Evolutionary conservation across 345 rosid species (phyloP), one percentile per base, ranked within the genome.

Genomic region (Arabidopsis arenosa): DNA sequence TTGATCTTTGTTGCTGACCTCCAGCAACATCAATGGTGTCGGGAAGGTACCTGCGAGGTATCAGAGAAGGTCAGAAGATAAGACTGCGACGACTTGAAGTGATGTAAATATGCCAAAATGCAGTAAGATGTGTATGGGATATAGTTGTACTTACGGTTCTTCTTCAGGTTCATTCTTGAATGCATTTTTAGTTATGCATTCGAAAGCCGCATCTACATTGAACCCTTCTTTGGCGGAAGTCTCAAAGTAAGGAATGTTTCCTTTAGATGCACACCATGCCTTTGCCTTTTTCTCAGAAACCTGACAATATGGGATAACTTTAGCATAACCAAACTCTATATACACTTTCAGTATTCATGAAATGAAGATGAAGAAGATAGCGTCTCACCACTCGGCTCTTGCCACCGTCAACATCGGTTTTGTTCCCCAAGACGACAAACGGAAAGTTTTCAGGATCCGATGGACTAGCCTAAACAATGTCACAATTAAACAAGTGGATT

Each of bases 231-330:
- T 91, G 0, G 98, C 97, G 1, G 97, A 91, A 26, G 98, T 93
- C 81, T 93, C 97, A 59, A 91, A 93, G 76, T 93, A 91, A 48
- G 97, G 95, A 57, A 93, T 91, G 82, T 87, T 91, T 60, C 96
- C 96, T 81, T 87, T 93, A 7, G 97, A 88, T 13, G 97, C 93
- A 84, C 96, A 91, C 96, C 98, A 91, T 36, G 97, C 96, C 83
- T 89, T 91, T 0, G 92, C 96, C 75, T 91, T 93, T 74, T 93
- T 93, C 89, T 91, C 96, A 32, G 93, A 91, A 39, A 91, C 97
- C 98, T 93, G 55, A 35, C 4, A 53, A 47, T 18, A 44, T 1
- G 10, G 7, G 17, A 58, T 26, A 59, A 11, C 18, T n/a, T 67
- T 1, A 75, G 30, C 55, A 55, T 47, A 43, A 57, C 67, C 54